Percentiles rank a stretch among this genome's conserved stretches.
Conservation (phyloP, 2,329 filamentous ascomycete genomes). For the Aureobasidium sp. region DNA sequence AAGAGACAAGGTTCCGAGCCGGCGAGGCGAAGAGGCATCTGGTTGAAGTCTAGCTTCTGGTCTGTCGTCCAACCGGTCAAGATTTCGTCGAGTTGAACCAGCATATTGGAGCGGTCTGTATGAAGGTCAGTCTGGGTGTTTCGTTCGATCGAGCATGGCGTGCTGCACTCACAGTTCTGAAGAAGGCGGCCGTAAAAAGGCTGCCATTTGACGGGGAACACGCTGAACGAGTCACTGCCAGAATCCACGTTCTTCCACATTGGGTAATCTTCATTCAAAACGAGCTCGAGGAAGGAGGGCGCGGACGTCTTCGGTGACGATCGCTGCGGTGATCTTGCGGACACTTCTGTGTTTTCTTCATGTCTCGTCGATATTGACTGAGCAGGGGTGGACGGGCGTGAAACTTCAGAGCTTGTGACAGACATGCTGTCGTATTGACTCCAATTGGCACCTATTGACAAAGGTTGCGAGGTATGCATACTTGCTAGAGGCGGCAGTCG, state of each 20-base stretch:
- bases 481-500: neutral
- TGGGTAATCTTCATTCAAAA: conserved; percentile 5
- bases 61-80: neutral
- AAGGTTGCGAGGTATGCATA: neutral
- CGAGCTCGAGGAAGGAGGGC: conserved; percentile 6
- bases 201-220: conserved; percentile 13
- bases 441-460: conserved; percentile 1
- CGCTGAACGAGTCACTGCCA: neutral
- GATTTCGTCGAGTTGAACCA: conserved; percentile 8
- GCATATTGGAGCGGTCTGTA: conserved; percentile 8
- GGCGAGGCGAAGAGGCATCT: conserved; percentile 1
- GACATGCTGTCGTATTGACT: neutral
- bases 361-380: neutral
- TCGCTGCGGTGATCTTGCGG: neutral
- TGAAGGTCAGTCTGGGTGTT: neutral
- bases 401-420: neutral
- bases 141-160: neutral
- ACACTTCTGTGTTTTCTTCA: neutral
- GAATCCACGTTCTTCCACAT: conserved; percentile 2
- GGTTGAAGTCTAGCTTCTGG: conserved; percentile 4
- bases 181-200: conserved; percentile 5
- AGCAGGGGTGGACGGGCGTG: neutral
- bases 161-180: conserved; percentile 1
- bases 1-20: conserved; percentile 5
- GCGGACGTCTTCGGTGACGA: neutral